These are phyloP conservation scores for Euclidium syriacum DNA, from an alignment of 345 rosid species.

Conservation along the genomic window DNA sequence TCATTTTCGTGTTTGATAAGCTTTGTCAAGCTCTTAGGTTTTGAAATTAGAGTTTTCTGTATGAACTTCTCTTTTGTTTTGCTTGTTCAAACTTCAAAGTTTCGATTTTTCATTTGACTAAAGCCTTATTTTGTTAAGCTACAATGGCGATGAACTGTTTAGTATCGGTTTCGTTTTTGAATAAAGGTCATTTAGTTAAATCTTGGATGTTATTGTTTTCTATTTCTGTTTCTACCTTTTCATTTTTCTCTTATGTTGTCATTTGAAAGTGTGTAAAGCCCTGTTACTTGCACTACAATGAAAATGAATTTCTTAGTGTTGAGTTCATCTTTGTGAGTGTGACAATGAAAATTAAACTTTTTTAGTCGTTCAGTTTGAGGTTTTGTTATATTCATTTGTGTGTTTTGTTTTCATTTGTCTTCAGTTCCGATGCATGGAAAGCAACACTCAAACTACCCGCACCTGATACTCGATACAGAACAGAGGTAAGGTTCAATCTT, in stretches of 20 bases:
- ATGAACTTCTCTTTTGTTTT: no score
- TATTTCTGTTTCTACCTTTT: no score
- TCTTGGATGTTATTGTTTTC: no score
- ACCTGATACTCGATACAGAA: conserved; percentile 69
- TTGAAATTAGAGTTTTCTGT: no score
- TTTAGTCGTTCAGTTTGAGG: background rate
- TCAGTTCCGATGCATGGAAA: conserved; percentile 90
- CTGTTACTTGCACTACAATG: background rate
- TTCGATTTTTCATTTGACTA: no score
- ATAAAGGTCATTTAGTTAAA: no score
- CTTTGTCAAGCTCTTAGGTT: no score
- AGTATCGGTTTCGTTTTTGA: background rate
- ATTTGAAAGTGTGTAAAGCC: no score
- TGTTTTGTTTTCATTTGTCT: background rate
- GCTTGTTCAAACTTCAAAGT: no score
- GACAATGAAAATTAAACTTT: background rate
- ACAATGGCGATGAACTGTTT: background rate
- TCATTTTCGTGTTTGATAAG: no score
- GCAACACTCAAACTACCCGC: conserved; percentile 66
- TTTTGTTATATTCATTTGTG: background rate
- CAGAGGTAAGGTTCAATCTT: conserved; percentile 49
- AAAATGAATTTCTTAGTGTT: background rate
- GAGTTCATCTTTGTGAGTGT: background rate
- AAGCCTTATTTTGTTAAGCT: background rate
- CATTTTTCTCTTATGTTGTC: no score